Evolutionary conservation across 257 asterid species (phyloP).

Genomic region (Solanum ossicruentum): DNA sequence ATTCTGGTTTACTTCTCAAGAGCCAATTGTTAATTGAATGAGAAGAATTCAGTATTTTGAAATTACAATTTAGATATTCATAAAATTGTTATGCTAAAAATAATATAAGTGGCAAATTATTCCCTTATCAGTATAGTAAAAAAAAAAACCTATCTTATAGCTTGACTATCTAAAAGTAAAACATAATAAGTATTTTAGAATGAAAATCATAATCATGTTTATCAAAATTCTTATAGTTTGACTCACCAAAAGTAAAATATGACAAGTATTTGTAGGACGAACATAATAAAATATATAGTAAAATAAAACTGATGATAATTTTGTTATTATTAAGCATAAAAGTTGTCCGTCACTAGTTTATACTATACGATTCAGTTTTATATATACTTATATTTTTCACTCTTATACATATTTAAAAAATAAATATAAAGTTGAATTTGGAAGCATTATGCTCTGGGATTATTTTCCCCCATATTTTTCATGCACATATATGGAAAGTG

Average conservation of each 20-base stretch:
- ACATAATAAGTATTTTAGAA: no score
- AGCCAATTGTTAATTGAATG: background rate
- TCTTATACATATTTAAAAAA: no score
- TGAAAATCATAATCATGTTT: background rate
- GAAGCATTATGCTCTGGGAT: background rate
- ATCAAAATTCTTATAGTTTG: no score
- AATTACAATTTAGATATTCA: background rate
- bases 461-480: background rate
- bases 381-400: background rate
- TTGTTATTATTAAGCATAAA: no score
- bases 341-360: background rate
- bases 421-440: background rate
- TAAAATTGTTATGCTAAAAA: background rate
- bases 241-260: no score
- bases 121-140: no score
- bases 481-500: background rate
- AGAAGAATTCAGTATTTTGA: background rate
- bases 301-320: no score
- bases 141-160: no score
- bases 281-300: no score
- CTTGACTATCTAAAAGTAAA: no score
- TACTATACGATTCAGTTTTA: no score
- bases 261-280: no score
- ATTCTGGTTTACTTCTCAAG: background rate
- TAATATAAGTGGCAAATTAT: background rate